These are phyloP conservation scores for Polymyxa betae DNA, from an alignment of 208 protist genomes.

Conservation along the genomic window DNA sequence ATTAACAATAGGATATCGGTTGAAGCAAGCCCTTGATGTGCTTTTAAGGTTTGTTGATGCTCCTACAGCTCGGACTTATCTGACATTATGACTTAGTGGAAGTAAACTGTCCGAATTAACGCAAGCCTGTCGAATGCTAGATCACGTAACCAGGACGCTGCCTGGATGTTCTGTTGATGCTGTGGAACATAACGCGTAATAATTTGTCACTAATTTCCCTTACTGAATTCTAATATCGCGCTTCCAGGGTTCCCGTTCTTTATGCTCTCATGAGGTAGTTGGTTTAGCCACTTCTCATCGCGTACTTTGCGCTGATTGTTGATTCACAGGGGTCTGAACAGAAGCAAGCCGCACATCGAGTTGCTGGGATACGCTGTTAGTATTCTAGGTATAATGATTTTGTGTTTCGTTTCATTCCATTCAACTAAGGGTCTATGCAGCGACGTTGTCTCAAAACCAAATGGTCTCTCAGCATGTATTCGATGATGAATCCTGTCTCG, in stretches of 20 bases:
- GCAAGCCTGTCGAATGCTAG: conserved; percentile 39
- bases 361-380: background rate
- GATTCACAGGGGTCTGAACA: background rate
- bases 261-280: background rate
- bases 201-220: background rate
- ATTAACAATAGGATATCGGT: conserved; percentile 1
- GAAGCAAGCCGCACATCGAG: conserved; percentile 42
- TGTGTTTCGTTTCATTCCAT: background rate
- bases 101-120: background rate
- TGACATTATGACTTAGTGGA: background rate
- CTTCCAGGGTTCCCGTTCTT: conserved; percentile 29
- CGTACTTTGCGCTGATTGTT: background rate
- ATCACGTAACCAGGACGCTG: background rate
- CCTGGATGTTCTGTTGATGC: conserved; percentile 16
- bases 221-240: background rate
- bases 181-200: conserved; percentile 10
- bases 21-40: background rate
- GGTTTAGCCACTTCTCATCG: background rate
- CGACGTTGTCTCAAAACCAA: background rate
- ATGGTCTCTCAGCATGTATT: background rate
- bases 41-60: background rate
- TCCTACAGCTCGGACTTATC: background rate
- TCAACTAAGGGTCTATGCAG: background rate
- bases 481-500: background rate
- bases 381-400: background rate